Percentiles rank a stretch among this genome's conserved stretches.
These are phyloP conservation scores for Papiliotrema laurentii DNA, from an alignment of 1,284 basidiomycete genomes.

Conservation along the genomic window DNA sequence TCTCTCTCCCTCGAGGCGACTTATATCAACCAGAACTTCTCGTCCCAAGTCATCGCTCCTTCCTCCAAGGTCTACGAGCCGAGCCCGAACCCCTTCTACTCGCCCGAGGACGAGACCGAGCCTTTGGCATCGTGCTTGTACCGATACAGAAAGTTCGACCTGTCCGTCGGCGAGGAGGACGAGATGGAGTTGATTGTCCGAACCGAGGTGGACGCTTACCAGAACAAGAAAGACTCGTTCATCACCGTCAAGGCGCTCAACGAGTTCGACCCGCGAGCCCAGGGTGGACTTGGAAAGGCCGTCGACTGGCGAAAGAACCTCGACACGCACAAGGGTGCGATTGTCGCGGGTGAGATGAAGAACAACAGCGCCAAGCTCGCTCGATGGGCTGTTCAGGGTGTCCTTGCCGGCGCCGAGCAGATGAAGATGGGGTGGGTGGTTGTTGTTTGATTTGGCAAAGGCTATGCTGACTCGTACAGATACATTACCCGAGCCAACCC, in stretches of 20 bases:
- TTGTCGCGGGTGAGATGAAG: constrained; percentile 99
- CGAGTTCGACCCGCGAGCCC: constrained; percentile 91
- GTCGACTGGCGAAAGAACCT: constrained; percentile 96
- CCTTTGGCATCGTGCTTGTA: constrained; percentile 94
- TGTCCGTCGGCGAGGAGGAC: constrained; percentile 86
- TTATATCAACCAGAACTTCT: constrained; percentile 99
- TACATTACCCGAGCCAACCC: constrained; percentile 88
- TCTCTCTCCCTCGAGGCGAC: constrained; percentile 95
- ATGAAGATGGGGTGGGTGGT: constrained; percentile 87
- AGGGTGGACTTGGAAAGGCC: constrained; percentile 60
- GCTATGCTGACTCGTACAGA: constrained; percentile 14
- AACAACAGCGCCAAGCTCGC: constrained; percentile 99
- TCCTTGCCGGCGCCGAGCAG: constrained; percentile 90
- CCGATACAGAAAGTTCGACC: constrained; percentile 92
- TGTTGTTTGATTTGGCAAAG: neutral
- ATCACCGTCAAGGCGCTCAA: constrained; percentile 93
- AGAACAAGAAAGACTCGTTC: constrained; percentile 56
- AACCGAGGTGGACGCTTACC: constrained; percentile 92
- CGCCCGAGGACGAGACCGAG: constrained; percentile 82
- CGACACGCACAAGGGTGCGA: constrained; percentile 93
- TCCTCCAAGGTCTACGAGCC: constrained; percentile 55
- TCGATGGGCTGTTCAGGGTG: constrained; percentile 93
- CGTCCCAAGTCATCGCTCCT: constrained; percentile 90
- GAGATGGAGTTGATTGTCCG: constrained; percentile 81
- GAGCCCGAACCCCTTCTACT: constrained; percentile 93